phyloP scores from a whole-genome alignment of 108 stramenopile genomes.

The Nannochloropsis salina region DNA sequence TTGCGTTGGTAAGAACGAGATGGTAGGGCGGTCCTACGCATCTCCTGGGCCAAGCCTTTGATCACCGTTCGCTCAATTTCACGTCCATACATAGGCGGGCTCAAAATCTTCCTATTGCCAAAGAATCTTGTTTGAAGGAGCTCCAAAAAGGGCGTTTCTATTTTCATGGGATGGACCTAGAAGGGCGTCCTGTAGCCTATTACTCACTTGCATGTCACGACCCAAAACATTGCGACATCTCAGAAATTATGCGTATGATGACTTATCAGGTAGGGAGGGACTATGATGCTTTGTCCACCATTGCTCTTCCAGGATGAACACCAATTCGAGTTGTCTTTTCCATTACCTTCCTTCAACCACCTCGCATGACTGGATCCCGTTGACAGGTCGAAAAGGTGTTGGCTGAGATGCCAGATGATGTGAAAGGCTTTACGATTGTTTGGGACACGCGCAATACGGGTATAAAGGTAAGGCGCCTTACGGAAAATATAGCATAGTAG shows the following conservation, averaged over 20 bases:
- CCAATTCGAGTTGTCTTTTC: no score
- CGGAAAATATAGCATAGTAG: not conserved
- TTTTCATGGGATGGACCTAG: not conserved
- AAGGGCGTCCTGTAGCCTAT: not conserved
- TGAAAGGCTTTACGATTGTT: not conserved
- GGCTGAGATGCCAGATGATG: not conserved
- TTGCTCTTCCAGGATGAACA: no score
- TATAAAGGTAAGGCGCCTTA: not conserved
- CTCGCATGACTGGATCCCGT: not conserved
- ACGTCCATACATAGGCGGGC: not conserved
- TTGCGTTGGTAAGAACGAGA: not conserved
- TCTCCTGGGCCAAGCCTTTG: no score
- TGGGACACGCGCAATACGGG: conserved; percentile 3
- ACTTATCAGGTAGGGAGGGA: not conserved
- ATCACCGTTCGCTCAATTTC: no score
- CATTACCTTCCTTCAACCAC: not conserved
- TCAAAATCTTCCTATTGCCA: not conserved
- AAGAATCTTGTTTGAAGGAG: not conserved
- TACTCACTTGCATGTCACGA: not conserved
- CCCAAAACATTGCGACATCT: not conserved
- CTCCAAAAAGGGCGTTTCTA: not conserved
- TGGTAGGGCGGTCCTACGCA: no score
- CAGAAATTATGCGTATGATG: not conserved
- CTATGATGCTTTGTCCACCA: no score
- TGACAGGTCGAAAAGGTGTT: not conserved